Conservation (phyloP, 2,329 filamentous ascomycete species). For the Aspergillus sp. region DNA sequence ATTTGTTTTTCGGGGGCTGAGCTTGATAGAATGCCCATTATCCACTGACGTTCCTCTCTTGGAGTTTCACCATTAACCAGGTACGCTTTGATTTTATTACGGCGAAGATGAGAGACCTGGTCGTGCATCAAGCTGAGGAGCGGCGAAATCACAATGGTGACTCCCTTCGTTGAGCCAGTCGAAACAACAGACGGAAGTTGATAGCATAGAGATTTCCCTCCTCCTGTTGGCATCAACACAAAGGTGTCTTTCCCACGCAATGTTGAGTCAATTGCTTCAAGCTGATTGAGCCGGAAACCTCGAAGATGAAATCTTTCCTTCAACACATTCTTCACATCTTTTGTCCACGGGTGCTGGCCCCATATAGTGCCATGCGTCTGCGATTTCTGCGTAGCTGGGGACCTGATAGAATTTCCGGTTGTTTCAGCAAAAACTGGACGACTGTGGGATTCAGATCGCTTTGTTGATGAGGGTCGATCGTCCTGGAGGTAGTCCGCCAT, state of each 20-base stretch:
- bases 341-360: constrained; percentile 77
- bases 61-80: constrained; percentile 77
- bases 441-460: constrained; percentile 16
- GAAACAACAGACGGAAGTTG: constrained; percentile 85
- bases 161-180: constrained; percentile 74
- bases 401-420: constrained; percentile 37
- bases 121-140: constrained; percentile 96
- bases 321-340: constrained; percentile 77
- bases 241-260: constrained; percentile 85
- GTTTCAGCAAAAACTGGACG: constrained; percentile 44
- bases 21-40: constrained; percentile 65
- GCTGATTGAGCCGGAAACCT: constrained; percentile 85
- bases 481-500: constrained; percentile 39
- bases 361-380: constrained; percentile 32
- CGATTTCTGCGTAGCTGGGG: constrained; percentile 33
- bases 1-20: constrained; percentile 71
- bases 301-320: constrained; percentile 80
- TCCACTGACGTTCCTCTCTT: constrained; percentile 60
- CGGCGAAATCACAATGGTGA: constrained; percentile 94
- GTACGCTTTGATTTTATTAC: constrained; percentile 74
- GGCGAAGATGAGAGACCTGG: constrained; percentile 79
- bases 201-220: constrained; percentile 95
- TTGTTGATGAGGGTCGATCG: constrained; percentile 16
- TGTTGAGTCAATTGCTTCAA: constrained; percentile 95
- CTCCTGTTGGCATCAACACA: constrained; percentile 95